Evolutionary conservation across 768 basidiomycete genomes (phyloP).

Genomic region (Pulveroboletus sp.): DNA sequence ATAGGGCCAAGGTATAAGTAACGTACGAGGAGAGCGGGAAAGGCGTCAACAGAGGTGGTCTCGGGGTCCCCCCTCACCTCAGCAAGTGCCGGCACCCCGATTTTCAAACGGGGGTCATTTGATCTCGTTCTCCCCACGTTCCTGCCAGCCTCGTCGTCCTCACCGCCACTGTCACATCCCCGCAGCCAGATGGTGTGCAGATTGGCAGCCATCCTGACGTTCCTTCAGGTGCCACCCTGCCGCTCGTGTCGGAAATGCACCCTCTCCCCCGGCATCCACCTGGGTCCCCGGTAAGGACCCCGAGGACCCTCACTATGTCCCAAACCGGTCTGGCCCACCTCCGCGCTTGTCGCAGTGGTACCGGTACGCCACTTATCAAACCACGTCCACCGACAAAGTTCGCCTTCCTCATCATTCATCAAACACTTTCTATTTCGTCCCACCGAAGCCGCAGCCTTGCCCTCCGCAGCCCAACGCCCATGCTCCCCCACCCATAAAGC

Average conservation of each 20-base stretch:
- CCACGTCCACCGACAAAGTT: conserved; percentile 21
- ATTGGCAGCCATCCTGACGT: neutral
- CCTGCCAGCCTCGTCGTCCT: neutral
- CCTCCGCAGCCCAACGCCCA: neutral
- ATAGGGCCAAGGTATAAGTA: conserved; percentile 33
- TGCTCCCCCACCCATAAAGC: neutral
- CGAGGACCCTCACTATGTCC: conserved; percentile 21
- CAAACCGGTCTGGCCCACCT: conserved; percentile 18
- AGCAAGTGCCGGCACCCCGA: conserved; percentile 23
- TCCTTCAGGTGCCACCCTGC: too few species aligned
- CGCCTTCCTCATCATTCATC: conserved; percentile 3
- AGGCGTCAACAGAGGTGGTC: neutral
- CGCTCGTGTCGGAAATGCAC: conserved; percentile 14
- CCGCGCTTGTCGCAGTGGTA: conserved; percentile 31
- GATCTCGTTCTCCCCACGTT: conserved; percentile 12
- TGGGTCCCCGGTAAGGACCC: conserved; percentile 13
- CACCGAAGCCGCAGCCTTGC: neutral
- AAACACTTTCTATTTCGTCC: conserved; percentile 1
- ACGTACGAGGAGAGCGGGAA: conserved; percentile 15
- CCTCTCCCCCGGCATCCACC: neutral
- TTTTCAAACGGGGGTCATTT: conserved; percentile 19
- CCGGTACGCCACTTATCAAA: conserved; percentile 30
- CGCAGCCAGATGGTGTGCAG: neutral
- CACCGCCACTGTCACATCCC: neutral
- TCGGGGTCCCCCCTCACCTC: conserved; percentile 20